Evolutionary conservation across 371 early-diverging fungal species (phyloP).

Genomic region (Mucor mucedo): DNA sequence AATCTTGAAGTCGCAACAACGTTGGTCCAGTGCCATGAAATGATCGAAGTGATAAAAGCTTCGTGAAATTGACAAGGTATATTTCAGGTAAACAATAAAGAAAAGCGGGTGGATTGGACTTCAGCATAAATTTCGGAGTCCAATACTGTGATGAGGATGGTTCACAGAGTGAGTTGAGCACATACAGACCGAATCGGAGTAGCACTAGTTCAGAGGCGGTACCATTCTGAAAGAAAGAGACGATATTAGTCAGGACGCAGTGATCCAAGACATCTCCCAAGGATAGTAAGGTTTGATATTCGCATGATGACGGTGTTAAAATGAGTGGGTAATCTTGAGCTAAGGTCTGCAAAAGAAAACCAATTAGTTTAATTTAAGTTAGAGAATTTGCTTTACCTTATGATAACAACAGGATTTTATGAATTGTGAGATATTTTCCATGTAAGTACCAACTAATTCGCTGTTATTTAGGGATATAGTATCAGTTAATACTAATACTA

Average conservation of each 20-base stretch:
- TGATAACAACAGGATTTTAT: slow-evolving; percentile 13
- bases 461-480: neutral
- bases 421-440: slow-evolving; percentile 14
- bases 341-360: neutral
- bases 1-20: slow-evolving; percentile 21
- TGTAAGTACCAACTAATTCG: neutral
- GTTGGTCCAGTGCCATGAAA: neutral
- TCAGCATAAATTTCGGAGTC: neutral
- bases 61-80: slow-evolving; percentile 7
- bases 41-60: neutral
- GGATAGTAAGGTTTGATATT: neutral
- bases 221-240: neutral
- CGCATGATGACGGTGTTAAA: slow-evolving; percentile 3
- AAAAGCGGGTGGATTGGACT: slow-evolving; percentile 20
- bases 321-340: slow-evolving; percentile 9
- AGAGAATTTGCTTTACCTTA: neutral
- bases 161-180: slow-evolving; percentile 9
- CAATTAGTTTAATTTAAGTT: neutral
- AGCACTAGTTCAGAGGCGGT: neutral
- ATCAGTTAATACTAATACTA: slow-evolving; percentile 12
- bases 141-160: neutral
- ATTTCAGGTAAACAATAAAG: slow-evolving; percentile 22
- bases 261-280: neutral
- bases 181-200: slow-evolving; percentile 1
- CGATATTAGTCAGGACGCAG: neutral